Conservation (phyloP, 352 stramenopile species). For the Globisporangium emineosum region DNA sequence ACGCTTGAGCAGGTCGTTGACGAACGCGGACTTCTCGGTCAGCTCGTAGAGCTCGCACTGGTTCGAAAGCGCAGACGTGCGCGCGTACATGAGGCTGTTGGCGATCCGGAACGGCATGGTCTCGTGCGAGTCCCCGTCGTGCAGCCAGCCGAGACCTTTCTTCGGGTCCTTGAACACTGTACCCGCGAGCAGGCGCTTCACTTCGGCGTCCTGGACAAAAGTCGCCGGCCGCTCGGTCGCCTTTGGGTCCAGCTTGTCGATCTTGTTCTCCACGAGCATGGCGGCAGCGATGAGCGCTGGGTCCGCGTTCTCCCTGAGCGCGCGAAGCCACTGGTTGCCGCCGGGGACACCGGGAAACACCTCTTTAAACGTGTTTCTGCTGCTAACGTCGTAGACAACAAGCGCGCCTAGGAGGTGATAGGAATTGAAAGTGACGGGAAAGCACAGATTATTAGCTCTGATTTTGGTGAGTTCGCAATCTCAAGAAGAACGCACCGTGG, state of each 20-base stretch:
- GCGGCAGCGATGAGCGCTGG: slow-evolving; percentile 43
- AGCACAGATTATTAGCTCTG: neutral
- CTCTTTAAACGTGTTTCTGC: slow-evolving; percentile 65
- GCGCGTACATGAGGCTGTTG: slow-evolving; percentile 67
- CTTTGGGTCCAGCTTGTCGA: slow-evolving; percentile 43
- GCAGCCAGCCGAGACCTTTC: slow-evolving; percentile 47
- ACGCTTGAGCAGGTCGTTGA: slow-evolving; percentile 27
- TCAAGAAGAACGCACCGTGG: slow-evolving; percentile 29
- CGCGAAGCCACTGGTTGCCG: slow-evolving; percentile 55
- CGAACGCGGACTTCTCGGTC: slow-evolving; percentile 34
- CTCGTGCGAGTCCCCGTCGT: slow-evolving; percentile 37
- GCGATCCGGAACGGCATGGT: slow-evolving; percentile 51
- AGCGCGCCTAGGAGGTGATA: slow-evolving; percentile 41
- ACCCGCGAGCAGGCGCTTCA: slow-evolving; percentile 42
- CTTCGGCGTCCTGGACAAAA: slow-evolving; percentile 48
- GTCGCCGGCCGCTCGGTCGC: slow-evolving; percentile 28
- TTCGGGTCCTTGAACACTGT: slow-evolving; percentile 52
- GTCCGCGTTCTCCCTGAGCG: slow-evolving; percentile 65
- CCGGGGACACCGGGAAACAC: slow-evolving; percentile 44
- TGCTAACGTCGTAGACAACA: slow-evolving; percentile 65
- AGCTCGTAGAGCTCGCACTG: slow-evolving; percentile 60
- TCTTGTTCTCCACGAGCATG: slow-evolving; percentile 80
- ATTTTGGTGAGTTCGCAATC: neutral
- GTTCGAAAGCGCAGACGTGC: slow-evolving; percentile 56
- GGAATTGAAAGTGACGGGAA: no score